phyloP scores from a whole-genome alignment of 1,284 basidiomycete genomes.

The Dichomitus squalens region DNA sequence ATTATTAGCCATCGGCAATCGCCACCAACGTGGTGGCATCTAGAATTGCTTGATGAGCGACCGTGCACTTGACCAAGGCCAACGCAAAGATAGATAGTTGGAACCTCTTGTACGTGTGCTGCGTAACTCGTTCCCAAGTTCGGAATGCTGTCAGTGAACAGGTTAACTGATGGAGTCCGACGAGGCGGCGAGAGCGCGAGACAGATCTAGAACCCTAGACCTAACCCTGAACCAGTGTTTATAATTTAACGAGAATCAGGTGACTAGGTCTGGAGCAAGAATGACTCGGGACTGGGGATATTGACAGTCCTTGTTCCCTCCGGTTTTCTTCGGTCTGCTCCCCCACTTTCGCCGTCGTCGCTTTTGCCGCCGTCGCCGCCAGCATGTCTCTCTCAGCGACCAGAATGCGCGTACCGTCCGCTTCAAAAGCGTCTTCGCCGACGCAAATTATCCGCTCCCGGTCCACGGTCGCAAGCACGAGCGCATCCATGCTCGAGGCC shows the following conservation, averaged over 20 bases:
- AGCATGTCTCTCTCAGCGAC: slow-evolving; percentile 29
- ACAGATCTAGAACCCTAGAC: slow-evolving; percentile 2
- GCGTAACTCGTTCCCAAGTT: too few species aligned
- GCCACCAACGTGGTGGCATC: too few species aligned
- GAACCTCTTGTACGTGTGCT: too few species aligned
- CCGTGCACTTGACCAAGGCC: too few species aligned
- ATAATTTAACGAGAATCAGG: slow-evolving; percentile 9
- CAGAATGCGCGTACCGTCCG: slow-evolving; percentile 46
- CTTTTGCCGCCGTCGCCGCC: slow-evolving; percentile 10
- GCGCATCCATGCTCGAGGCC: slow-evolving; percentile 62
- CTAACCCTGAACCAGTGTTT: slow-evolving; percentile 6
- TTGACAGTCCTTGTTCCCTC: neutral
- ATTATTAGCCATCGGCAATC: too few species aligned
- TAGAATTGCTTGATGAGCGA: too few species aligned
- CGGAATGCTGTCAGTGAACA: too few species aligned
- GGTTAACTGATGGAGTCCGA: too few species aligned
- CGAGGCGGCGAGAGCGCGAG: neutral
- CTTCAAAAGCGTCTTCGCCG: slow-evolving; percentile 44
- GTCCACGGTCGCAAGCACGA: slow-evolving; percentile 46
- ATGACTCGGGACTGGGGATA: slow-evolving; percentile 17
- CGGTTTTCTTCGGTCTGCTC: slow-evolving; percentile 16
- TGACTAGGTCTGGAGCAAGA: slow-evolving; percentile 9
- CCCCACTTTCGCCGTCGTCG: neutral
- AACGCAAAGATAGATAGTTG: too few species aligned
- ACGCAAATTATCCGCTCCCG: slow-evolving; percentile 50